Evolutionary conservation across 192 early-diverging fungal species (phyloP).

Genomic region (Borealophlyctis nickersoniae): DNA sequence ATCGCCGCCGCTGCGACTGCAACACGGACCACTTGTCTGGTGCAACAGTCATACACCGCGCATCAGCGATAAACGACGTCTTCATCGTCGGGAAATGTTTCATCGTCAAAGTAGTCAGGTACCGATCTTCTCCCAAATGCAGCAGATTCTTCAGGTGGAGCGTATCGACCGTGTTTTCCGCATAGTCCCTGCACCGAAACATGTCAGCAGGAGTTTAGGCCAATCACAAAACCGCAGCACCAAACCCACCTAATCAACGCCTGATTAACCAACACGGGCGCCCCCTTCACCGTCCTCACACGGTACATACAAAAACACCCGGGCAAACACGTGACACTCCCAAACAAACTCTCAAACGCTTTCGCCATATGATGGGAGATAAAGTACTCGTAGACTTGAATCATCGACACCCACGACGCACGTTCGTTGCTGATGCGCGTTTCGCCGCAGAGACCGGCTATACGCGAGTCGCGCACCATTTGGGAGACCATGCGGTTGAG

Average conservation of each 20-base stretch:
- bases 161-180: constrained; percentile 80
- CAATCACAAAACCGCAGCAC: too few relatives aligned
- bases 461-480: constrained; percentile 79
- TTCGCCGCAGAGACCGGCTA: constrained; percentile 90
- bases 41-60: constrained; percentile 77
- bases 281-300: constrained; percentile 65
- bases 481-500: constrained; percentile 82
- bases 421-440: constrained; percentile 85
- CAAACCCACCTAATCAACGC: too few relatives aligned
- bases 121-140: constrained; percentile 86
- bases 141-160: constrained; percentile 92
- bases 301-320: constrained; percentile 99
- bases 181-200: too few relatives aligned
- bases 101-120: constrained; percentile 89
- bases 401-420: constrained; percentile 87
- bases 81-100: constrained; percentile 87
- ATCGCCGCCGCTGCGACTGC: constrained; percentile 88
- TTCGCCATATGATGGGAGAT: constrained; percentile 44
- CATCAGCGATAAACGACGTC: constrained; percentile 84
- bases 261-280: constrained; percentile 80
- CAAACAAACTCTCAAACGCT: constrained; percentile 53
- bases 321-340: constrained; percentile 52
- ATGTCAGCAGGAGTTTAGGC: too few relatives aligned
- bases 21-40: constrained; percentile 83
- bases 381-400: constrained; percentile 84